phyloP scores from a whole-genome alignment of 371 early-diverging fungal species.

The Mortierella sp. region DNA sequence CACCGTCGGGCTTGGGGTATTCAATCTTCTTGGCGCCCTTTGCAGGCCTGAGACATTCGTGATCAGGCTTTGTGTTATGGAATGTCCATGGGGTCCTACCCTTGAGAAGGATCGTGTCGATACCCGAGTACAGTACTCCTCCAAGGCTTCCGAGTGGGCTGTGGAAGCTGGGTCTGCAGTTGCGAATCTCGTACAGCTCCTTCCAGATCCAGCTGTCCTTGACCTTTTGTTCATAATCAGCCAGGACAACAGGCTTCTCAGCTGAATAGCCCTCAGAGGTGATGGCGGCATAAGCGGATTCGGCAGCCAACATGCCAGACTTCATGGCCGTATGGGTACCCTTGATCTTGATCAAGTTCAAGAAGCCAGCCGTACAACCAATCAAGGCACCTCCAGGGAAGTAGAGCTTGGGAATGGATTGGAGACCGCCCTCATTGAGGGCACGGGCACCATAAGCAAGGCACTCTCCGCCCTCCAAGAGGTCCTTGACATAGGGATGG shows the following conservation, averaged over 20 bases:
- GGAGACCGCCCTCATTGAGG: conserved; percentile 93
- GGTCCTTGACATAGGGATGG: conserved; percentile 85
- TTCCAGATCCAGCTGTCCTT: conserved; percentile 93
- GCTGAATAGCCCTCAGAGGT: conserved; percentile 55
- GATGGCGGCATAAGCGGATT: conserved; percentile 81
- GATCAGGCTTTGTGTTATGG: conserved; percentile 88
- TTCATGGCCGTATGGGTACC: conserved; percentile 99
- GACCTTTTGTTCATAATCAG: conserved; percentile 83
- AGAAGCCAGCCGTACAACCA: conserved; percentile 96
- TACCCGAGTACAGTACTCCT: conserved; percentile 88
- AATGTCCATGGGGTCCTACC: conserved; percentile 96
- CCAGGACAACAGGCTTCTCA: conserved; percentile 68
- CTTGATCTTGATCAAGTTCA: conserved; percentile 98
- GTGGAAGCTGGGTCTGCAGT: conserved; percentile 95
- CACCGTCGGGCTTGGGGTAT: conserved; percentile 98
- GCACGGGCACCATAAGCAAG: conserved; percentile 97
- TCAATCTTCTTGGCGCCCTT: conserved; percentile 86
- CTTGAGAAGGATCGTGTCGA: conserved; percentile 89
- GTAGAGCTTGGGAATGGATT: conserved; percentile 92
- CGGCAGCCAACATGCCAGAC: conserved; percentile 92
- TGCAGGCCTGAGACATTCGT: conserved; percentile 80
- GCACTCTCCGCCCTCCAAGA: conserved; percentile 93
- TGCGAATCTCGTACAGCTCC: conserved; percentile 92
- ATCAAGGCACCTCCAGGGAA: conserved; percentile 98
- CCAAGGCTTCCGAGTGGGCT: conserved; percentile 88